Conservation (phyloP, 495 filamentous ascomycete genomes). For the Penicillium waksmanii region DNA sequence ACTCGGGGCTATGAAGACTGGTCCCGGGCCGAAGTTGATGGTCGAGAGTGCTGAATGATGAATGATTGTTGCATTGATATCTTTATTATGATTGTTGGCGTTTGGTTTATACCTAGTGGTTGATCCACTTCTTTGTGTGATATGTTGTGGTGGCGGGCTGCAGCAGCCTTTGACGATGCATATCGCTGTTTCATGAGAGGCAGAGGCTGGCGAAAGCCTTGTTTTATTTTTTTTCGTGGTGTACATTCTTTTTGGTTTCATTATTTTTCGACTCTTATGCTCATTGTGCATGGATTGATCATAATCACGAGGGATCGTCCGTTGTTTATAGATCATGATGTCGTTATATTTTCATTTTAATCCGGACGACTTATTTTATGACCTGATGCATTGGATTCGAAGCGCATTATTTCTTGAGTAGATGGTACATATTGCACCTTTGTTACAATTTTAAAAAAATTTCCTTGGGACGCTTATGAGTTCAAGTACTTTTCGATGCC, state of each 20-base stretch:
- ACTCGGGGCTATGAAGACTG: conserved; percentile 57
- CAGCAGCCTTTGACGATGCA: neutral
- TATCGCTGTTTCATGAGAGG: neutral
- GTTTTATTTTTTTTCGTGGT: conserved; percentile 1
- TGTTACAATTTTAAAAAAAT: no score
- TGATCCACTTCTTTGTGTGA: conserved; percentile 4
- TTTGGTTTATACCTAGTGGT: conserved; percentile 3
- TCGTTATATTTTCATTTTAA: conserved; percentile 4
- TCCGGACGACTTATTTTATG: neutral
- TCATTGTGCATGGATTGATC: conserved; percentile 12
- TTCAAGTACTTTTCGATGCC: no score
- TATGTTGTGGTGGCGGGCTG: neutral
- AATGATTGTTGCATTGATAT: conserved; percentile 10
- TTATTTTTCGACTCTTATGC: neutral
- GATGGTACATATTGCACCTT: no score
- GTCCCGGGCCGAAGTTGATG: conserved; percentile 22
- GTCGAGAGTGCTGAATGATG: conserved; percentile 33
- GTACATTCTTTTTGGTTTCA: conserved; percentile 16
- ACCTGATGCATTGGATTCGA: neutral
- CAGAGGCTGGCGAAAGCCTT: neutral
- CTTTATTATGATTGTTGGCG: neutral
- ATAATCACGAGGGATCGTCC: conserved; percentile 8
- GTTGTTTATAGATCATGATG: conserved; percentile 8
- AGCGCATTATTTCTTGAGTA: neutral
- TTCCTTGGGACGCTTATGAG: no score